These are phyloP conservation scores for Ascochyta koolunga DNA, from an alignment of 2,329 filamentous ascomycete species.

Conservation along the genomic window DNA sequence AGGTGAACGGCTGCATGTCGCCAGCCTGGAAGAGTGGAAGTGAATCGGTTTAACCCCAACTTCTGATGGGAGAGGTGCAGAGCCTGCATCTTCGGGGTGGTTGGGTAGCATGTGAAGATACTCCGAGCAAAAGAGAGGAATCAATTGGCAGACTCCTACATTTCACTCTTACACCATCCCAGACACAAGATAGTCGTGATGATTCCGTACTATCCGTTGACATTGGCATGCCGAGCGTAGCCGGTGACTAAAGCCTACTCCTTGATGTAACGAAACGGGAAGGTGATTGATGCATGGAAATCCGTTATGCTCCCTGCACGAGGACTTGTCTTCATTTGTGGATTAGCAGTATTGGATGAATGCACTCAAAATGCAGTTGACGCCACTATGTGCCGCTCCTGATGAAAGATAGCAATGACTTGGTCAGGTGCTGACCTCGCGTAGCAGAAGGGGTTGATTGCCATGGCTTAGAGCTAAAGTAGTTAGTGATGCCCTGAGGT, in stretches of 20 bases:
- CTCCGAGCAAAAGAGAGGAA: background rate
- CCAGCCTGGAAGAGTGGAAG: constrained; percentile 3
- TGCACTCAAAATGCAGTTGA: background rate
- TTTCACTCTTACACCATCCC: background rate
- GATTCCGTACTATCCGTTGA: background rate
- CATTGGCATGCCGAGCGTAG: background rate
- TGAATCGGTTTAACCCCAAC: background rate
- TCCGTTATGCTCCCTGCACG: background rate
- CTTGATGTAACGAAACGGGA: background rate
- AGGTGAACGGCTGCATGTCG: constrained; percentile 3
- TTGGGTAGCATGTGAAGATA: background rate
- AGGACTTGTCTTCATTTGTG: background rate
- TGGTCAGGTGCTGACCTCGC: background rate
- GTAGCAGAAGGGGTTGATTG: background rate
- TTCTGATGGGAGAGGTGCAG: background rate
- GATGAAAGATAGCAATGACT: background rate
- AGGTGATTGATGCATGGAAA: background rate
- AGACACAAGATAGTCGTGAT: background rate
- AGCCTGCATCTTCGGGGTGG: background rate
- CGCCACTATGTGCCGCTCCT: background rate
- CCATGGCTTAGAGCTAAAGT: background rate
- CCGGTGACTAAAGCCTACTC: background rate
- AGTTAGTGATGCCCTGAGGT: background rate
- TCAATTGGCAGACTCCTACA: background rate
- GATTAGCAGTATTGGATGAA: background rate